Base-by-base conservation (phyloP, 1,284 basidiomycete species). In the Tylopilus microsporus region DNA sequence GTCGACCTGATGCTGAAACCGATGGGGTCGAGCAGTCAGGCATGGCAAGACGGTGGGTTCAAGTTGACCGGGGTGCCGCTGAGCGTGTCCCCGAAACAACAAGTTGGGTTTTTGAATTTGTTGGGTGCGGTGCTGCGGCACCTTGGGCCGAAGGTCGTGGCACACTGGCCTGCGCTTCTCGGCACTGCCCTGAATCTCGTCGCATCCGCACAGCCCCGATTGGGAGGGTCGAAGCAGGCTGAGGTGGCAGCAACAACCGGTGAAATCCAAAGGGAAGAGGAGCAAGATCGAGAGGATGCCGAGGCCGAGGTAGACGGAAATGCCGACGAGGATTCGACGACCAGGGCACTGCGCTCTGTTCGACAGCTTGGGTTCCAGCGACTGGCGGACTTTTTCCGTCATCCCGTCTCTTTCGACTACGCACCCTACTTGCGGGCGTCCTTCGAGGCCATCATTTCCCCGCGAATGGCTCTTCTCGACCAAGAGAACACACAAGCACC, bases 1-100 rank as follows among this genome's bases (percentile, higher is more conserved):
- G 84, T 97, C 21, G 87, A 94, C 63, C 79, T 99, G 53, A 99
- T 99, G 94, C 74, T 98, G n/a, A 81, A 82, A 54, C 89, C 93
- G 0, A 82, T 97, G 63, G 77, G 75, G 10, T 74, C 73, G 50
- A 72, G 73, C 47, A 60, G 66, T 30, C 59, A 60, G 58, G 63
- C 48, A 50, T 67, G 53, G 68, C 59, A 57, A 53, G 70, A 70
- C 3, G 63, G 61, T 15, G 58, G 25, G 3, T 74, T 77, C 61
- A 56, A 49, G 21, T 51, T 80, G 62, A 56, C 60, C 21, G 52
- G 68, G 61, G 62, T 81, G 1, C 65, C 74, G 2, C 52, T 62
- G 2, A 70, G 65, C 5, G 73, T 82, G 0, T 76, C 83, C 2
- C 79, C 83, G 54, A 89, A 89, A 73, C 91, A 92, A 63, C 85